Evolutionary conservation across 805 yeast genomes (phyloP).

Genomic region (Metschnikowia santaceciliae): DNA sequence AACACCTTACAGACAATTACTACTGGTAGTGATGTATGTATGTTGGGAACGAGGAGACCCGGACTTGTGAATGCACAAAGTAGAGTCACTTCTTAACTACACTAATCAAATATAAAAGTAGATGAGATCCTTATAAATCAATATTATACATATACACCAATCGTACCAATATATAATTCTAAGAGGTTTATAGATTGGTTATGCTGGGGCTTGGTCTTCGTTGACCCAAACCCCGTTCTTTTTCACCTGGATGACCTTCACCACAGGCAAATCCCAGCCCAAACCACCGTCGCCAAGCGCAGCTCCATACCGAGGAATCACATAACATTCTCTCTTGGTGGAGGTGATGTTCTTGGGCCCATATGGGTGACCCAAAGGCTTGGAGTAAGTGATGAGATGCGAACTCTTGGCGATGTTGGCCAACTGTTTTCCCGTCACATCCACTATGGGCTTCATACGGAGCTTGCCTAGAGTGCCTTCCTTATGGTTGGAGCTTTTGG

Average conservation of each 20-base stretch:
- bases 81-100: too few species aligned
- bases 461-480: conserved; percentile 42
- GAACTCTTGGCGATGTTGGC: conserved; percentile 74
- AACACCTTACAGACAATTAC: too few species aligned
- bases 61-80: too few species aligned
- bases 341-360: conserved; percentile 68
- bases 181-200: neutral
- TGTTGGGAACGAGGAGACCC: too few species aligned
- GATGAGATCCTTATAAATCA: too few species aligned
- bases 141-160: neutral
- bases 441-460: conserved; percentile 74
- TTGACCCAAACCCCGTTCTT: conserved; percentile 63
- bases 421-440: conserved; percentile 68
- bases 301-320: conserved; percentile 87
- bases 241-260: conserved; percentile 71
- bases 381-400: conserved; percentile 75
- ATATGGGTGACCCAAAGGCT: conserved; percentile 87
- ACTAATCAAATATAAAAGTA: too few species aligned
- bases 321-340: conserved; percentile 79
- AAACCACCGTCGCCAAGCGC: conserved; percentile 75
- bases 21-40: too few species aligned
- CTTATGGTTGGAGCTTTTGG: conserved; percentile 44
- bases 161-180: too few species aligned
- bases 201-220: conserved; percentile 8
- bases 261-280: conserved; percentile 86